Evolutionary conservation across 2,329 filamentous ascomycete genomes (phyloP), one percentile per base, ranked within the genome.

Genomic region (Arthrobotrys conoides): DNA sequence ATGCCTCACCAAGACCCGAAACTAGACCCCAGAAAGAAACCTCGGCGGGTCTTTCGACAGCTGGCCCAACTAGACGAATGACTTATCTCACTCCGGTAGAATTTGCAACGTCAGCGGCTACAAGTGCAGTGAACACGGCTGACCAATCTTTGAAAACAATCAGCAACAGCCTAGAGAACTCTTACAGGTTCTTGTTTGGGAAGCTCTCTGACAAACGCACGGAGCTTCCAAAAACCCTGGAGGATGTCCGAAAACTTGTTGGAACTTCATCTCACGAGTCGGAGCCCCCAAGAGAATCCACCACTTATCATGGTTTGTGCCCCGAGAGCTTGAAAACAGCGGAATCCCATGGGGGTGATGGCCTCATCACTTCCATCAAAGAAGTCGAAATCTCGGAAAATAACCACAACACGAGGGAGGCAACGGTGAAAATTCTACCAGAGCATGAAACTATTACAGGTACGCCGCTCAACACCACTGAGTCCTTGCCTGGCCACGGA

Each of bases 101-200:
- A 44, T 72, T 82, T 71, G 81, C 81, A 20, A 59, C 76, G 8
- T 79, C 76, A 18, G 79, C 76, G 16, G 79, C 75, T 30, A 81
- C 79, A 14, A 80, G 76, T 16, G 82, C 81, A 16, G 81, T 97
- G 76, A 94, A 89, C 81, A 94, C 93, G 0, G 96, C 96, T 10
- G 96, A 99, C 83, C 94, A 97, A 83, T 89, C 94, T 0, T 87
- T 98, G 80, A 97, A 97, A 83, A 96, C 91, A 41, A 97, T 99
- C 81, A 93, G 95, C 80, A 94, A 89, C 82, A 96, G 93, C 59
- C 87, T 98, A 3, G 94, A 95, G 76, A 94, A 93, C 82, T 97
- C 94, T 83, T 96, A 97, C 85, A 96, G 94, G 77, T 97, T 98
- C 83, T 86, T 99, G 24, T 90, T 99, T 69, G 95, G 95, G 16